Conservation (phyloP, 306 rosid genomes). For the Herpetospermum pedunculosum region DNA sequence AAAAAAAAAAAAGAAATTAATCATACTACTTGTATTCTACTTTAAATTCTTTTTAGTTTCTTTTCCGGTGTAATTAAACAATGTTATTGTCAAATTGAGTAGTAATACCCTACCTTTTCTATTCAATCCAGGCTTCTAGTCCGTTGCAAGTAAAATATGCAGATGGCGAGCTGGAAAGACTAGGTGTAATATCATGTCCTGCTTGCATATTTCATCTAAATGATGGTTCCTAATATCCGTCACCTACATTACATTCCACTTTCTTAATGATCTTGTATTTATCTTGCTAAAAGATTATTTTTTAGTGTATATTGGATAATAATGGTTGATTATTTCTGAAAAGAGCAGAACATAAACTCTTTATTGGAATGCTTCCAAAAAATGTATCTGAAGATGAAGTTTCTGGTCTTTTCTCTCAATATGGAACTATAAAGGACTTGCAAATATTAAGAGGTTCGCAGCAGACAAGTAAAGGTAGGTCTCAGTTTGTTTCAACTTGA, state of each 20-base stretch:
- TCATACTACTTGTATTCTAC: background rate
- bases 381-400: conserved; percentile 78
- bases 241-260: background rate
- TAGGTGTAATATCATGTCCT: conserved; percentile 43
- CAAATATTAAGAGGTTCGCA: conserved; percentile 92
- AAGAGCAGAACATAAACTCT: conserved; percentile 84
- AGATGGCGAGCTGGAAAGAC: conserved; percentile 97
- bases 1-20: too few relatives aligned
- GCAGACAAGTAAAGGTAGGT: conserved; percentile 84
- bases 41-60: background rate
- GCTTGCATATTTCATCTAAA: conserved; percentile 9
- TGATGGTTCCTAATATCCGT: background rate
- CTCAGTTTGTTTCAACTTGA: background rate
- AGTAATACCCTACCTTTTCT: conserved; percentile 16
- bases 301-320: conserved; percentile 15
- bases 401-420: conserved; percentile 55
- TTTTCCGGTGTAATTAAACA: conserved; percentile 16
- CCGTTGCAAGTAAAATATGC: conserved; percentile 99
- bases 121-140: conserved; percentile 81
- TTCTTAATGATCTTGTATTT: background rate
- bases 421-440: conserved; percentile 77
- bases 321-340: conserved; percentile 13
- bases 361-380: conserved; percentile 97
- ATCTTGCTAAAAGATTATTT: background rate
- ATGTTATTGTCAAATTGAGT: conserved; percentile 19